phyloP scores from a whole-genome alignment of 768 basidiomycete genomes.

The Mycena olivaceomarginata region DNA sequence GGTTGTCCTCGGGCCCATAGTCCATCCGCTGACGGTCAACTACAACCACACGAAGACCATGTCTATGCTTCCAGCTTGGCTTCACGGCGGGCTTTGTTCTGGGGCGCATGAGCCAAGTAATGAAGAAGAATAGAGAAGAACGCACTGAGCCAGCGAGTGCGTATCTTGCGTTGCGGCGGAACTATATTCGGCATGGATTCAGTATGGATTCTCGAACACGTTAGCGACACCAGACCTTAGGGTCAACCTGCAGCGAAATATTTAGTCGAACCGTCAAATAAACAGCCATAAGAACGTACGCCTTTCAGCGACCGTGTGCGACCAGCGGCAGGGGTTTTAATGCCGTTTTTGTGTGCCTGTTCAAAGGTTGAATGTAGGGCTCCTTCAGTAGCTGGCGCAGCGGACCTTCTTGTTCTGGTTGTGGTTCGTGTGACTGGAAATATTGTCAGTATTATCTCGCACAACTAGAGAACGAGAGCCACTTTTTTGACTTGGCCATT shows the following conservation, averaged over 20 bases:
- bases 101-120: conserved; percentile 22
- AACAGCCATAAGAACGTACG: conserved; percentile 73
- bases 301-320: conserved; percentile 91
- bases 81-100: conserved; percentile 83
- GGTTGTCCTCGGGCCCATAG: conserved; percentile 28
- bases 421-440: conserved; percentile 90
- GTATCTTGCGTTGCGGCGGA: conserved; percentile 88
- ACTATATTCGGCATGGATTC: conserved; percentile 63
- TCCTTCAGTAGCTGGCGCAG: neutral
- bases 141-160: conserved; percentile 87
- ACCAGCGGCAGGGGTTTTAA: conserved; percentile 87
- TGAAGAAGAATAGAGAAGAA: conserved; percentile 28
- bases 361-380: conserved; percentile 91
- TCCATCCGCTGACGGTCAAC: conserved; percentile 30
- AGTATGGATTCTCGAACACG: conserved; percentile 30
- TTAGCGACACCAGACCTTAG: conserved; percentile 74
- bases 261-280: conserved; percentile 23
- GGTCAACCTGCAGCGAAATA: conserved; percentile 76
- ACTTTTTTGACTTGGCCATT: conserved; percentile 99
- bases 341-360: conserved; percentile 99
- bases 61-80: conserved; percentile 68
- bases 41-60: conserved; percentile 52
- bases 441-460: conserved; percentile 34
- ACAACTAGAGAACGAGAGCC: conserved; percentile 46
- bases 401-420: conserved; percentile 93